Evolutionary conservation across 1,284 basidiomycete genomes (phyloP), one percentile per base, ranked within the genome.

Genomic region (Pascua sp.): DNA sequence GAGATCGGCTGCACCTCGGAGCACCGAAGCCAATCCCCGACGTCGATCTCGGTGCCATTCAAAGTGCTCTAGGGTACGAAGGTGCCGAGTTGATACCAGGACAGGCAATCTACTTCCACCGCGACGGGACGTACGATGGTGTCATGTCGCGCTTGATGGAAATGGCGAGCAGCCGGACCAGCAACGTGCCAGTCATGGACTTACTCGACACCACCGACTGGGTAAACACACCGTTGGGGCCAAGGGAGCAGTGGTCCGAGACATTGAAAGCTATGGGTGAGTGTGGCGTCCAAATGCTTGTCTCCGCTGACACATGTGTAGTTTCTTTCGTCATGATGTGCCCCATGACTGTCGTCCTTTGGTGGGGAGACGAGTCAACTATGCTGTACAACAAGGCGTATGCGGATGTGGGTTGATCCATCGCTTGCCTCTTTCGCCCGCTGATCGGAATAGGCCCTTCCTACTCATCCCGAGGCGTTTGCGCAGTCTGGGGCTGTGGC

Each of bases 341-440:
- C 44, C 74, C 74, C 0, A 63, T 70, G 47, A 65, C 70, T 42
- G 70, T 67, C 17, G 71, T 66, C 38, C 48, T 77, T 7, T 77
- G 75, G 75, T 75, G 73, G 72, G 73, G 75, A 11, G 59, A 64
- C 48, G 72, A 77, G 17, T 53, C 73, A 36, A 73, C 72, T 3
- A 47, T 75, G 53, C 64, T 77, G 12, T 77, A 77, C 60, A 77
- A 77, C 53, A 67, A 69, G 47, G 59, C 61, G 1, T 75, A 72
- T 42, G 67, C 73, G 9, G 67, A 69, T 52, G 64, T 65, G 32
- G 18, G 62, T 57, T 47, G 12, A 5, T 9, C 17, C 11, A 13
- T 4, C 5, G 7, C 3, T 11, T 8, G 8, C n/a, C 17, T 16
- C 38, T 40, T 16, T 40, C 47, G 1, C 10, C 38, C 39, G 47